phyloP scores from a whole-genome alignment of 2,329 filamentous ascomycete genomes.

The Paraconiothyrium brasiliense region DNA sequence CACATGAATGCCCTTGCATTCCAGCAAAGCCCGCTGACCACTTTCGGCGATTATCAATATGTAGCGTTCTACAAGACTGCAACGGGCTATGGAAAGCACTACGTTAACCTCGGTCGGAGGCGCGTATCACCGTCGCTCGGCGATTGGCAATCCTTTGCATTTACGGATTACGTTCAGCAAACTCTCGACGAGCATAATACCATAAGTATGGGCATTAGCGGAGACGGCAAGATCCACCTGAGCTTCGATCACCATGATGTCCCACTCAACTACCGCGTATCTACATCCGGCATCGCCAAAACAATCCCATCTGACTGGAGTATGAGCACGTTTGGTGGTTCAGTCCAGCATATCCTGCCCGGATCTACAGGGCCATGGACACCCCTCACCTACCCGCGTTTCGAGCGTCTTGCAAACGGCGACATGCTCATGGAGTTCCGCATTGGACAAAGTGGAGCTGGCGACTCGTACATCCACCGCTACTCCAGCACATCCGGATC shows the following conservation, averaged over 20 bases:
- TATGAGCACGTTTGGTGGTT: constrained; percentile 37
- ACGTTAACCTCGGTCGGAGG: constrained; percentile 58
- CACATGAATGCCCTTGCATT: constrained; percentile 60
- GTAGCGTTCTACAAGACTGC: constrained; percentile 56
- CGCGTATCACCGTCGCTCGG: constrained; percentile 49
- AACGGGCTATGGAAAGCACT: constrained; percentile 44
- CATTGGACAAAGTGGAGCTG: constrained; percentile 61
- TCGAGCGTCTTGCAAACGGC: constrained; percentile 51
- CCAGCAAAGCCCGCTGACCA: constrained; percentile 60
- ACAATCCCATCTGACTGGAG: constrained; percentile 39
- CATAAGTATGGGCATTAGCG: constrained; percentile 62
- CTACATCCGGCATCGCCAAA: constrained; percentile 42
- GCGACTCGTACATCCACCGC: constrained; percentile 59
- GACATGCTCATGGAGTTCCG: constrained; percentile 61
- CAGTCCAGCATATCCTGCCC: constrained; percentile 41
- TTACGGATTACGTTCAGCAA: constrained; percentile 61
- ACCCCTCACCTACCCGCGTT: constrained; percentile 61
- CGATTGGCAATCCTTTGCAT: constrained; percentile 58
- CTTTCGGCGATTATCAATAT: constrained; percentile 61
- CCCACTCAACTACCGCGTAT: constrained; percentile 47
- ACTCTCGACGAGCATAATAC: constrained; percentile 64
- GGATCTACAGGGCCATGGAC: constrained; percentile 46
- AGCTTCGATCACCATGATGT: constrained; percentile 62
- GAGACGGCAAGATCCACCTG: constrained; percentile 63
- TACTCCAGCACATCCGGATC: constrained; percentile 50